Base-by-base conservation (phyloP, 2,329 filamentous ascomycete genomes). In the Cucurbitaria berberidis region DNA sequence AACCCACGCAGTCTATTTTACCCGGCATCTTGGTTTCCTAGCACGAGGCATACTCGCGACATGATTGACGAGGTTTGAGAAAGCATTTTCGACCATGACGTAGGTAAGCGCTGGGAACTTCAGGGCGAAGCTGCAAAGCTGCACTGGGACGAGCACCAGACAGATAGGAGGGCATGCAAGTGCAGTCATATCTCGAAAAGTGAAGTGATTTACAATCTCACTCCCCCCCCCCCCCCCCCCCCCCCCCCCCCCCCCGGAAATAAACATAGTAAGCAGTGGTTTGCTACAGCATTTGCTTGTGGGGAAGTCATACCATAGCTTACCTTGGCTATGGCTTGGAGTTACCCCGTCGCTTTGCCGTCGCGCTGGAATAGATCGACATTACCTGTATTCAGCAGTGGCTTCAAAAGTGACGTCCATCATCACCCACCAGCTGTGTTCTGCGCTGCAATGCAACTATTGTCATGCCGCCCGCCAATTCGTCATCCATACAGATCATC, bases 21-120 rank as follows among this genome's bases (percentile, higher is more conserved):
- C 53, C 59, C 51, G 42, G 40, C 29, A 44, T 10, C 27, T 29
- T 38, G 59, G 53, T 32, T 34, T 16, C 42, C 30, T 47, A 52
- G 49, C 43, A 51, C 43, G 49, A 53, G 54, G 54, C 51, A 57
- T 45, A 55, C 41, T 48, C 30, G 51, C 50, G 32, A 49, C 49
- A 11, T 62, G 51, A 57, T 57, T 59, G 56, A 46, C 39, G 35
- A 50, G 43, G 46, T 55, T 57, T 46, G 27, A 47, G 32, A 42
- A 35, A 16, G n/a, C n/a, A 15, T 9, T 10, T 26, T 21, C 15
- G 34, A 24, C 19, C 7, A 42, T 16, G 43, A 27, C 36, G 21
- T 27, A 6, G 24, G 22, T 50, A 35, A 51, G 51, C 59, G 59
- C 53, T 51, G 44, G 49, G 11, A 32, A 51, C 15, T 18, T 13